phyloP scores from a whole-genome alignment of 164 flowering plant species.

The Kingdonia uniflora region DNA sequence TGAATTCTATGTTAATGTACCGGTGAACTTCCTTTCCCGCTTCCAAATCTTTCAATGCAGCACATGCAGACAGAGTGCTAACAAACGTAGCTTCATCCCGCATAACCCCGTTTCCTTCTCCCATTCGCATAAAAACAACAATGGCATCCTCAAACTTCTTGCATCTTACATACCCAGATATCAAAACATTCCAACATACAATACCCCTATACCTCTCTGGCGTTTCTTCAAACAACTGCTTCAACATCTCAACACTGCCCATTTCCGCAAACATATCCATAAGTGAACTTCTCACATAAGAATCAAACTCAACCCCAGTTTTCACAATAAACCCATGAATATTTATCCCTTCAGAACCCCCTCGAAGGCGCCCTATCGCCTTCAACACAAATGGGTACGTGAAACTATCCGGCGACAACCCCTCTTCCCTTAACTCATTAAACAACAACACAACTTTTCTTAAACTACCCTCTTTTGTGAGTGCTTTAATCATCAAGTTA shows the following conservation, averaged over 20 bases:
- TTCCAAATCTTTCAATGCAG: conserved; percentile 43
- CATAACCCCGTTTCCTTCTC: conserved; percentile 13
- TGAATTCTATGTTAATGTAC: conserved; percentile 29
- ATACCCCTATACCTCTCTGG: conserved; percentile 50
- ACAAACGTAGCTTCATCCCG: conserved; percentile 66
- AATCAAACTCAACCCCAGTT: conserved; percentile 46
- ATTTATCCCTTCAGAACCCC: conserved; percentile 34
- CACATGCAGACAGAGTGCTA: conserved; percentile 64
- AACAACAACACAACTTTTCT: conserved; percentile 32
- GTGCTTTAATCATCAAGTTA: conserved; percentile 56
- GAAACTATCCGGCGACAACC: conserved; percentile 56
- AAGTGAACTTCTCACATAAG: conserved; percentile 56
- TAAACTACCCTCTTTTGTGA: conserved; percentile 26
- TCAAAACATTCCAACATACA: conserved; percentile 66
- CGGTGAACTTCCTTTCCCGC: conserved; percentile 54
- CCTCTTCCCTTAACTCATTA: conserved; percentile 26
- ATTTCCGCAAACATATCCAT: conserved; percentile 60
- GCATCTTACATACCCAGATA: conserved; percentile 43
- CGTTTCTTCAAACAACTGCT: conserved; percentile 56
- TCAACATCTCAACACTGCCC: conserved; percentile 19
- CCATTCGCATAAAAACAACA: conserved; percentile 33
- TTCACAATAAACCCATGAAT: conserved; percentile 48
- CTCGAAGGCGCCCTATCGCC: conserved; percentile 47
- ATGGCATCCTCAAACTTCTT: conserved; percentile 43
- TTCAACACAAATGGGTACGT: conserved; percentile 75